These are phyloP conservation scores for Alternaria sp. DNA, from an alignment of 2,329 filamentous ascomycete genomes.

Conservation along the genomic window DNA sequence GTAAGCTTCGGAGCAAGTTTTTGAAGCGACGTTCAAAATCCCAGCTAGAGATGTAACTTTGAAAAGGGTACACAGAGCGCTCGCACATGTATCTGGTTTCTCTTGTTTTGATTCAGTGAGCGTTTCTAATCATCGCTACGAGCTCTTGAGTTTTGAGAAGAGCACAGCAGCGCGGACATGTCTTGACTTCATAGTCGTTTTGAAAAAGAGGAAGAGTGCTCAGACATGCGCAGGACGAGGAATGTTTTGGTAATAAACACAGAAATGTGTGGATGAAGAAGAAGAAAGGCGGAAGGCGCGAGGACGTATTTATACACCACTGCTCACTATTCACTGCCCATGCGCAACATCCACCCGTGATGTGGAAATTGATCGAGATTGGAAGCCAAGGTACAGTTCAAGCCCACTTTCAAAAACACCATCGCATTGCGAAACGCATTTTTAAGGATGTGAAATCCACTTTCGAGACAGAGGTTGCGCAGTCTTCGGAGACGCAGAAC, in stretches of 20 bases:
- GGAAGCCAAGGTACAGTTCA: not conserved
- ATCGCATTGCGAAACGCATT: not conserved
- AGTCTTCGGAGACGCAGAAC: not conserved
- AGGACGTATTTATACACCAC: not conserved
- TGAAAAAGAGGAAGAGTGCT: not conserved
- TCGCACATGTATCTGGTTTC: not conserved
- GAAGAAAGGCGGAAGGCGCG: not conserved
- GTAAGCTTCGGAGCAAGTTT: not conserved
- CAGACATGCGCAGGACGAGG: not conserved
- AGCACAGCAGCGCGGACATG: not conserved
- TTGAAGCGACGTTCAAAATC: not conserved
- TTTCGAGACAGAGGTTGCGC: not conserved
- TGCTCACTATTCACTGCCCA: not conserved
- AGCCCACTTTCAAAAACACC: not conserved
- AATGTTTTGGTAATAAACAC: not conserved
- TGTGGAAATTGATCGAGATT: not conserved
- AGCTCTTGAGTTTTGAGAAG: not conserved
- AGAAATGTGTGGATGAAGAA: not conserved
- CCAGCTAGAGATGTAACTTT: not conserved
- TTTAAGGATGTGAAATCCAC: not conserved
- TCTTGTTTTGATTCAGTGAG: not conserved
- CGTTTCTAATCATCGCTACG: accelerated
- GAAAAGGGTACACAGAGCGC: not conserved
- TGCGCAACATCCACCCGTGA: not conserved
- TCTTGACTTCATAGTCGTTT: accelerated